These are phyloP conservation scores for Zymoseptoria crescenta DNA, from an alignment of 2,329 filamentous ascomycete genomes.

Conservation along the genomic window DNA sequence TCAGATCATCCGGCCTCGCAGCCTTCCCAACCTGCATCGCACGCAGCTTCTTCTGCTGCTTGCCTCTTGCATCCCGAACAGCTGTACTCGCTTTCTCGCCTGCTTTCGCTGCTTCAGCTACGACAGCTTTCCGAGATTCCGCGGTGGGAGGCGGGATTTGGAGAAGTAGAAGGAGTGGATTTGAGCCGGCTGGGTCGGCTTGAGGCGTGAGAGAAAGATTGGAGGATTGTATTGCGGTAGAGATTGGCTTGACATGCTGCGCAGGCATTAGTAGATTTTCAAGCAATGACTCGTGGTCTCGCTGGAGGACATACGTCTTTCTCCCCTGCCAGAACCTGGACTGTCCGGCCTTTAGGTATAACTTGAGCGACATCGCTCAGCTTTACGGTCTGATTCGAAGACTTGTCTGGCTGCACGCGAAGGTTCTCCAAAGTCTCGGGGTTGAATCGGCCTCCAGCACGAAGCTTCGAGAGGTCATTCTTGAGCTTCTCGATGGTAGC, in stretches of 20 bases:
- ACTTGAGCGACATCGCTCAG: constrained; percentile 60
- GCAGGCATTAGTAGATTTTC: background rate
- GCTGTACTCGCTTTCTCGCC: constrained; percentile 36
- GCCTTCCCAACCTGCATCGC: constrained; percentile 36
- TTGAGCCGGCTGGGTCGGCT: constrained; percentile 40
- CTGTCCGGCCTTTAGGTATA: constrained; percentile 53
- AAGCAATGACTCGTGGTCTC: background rate
- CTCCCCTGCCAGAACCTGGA: constrained; percentile 58
- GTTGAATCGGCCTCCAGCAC: constrained; percentile 55
- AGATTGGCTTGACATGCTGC: constrained; percentile 49
- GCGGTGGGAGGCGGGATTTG: constrained; percentile 52
- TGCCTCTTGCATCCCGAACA: constrained; percentile 38
- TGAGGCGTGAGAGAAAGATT: constrained; percentile 45
- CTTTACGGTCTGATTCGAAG: constrained; percentile 42
- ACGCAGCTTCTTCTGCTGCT: constrained; percentile 43
- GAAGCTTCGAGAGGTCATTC: constrained; percentile 54
- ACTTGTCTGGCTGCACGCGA: constrained; percentile 50
- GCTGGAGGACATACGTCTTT: constrained; percentile 45
- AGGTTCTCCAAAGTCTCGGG: constrained; percentile 54
- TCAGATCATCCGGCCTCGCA: constrained; percentile 42
- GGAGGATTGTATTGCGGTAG: constrained; percentile 46
- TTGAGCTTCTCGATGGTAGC: constrained; percentile 50
- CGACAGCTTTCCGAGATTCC: constrained; percentile 36
- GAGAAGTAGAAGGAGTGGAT: constrained; percentile 46
- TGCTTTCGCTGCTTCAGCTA: constrained; percentile 32